Base-by-base conservation (phyloP, 805 yeast species). In the Yamadazyma olivae region DNA sequence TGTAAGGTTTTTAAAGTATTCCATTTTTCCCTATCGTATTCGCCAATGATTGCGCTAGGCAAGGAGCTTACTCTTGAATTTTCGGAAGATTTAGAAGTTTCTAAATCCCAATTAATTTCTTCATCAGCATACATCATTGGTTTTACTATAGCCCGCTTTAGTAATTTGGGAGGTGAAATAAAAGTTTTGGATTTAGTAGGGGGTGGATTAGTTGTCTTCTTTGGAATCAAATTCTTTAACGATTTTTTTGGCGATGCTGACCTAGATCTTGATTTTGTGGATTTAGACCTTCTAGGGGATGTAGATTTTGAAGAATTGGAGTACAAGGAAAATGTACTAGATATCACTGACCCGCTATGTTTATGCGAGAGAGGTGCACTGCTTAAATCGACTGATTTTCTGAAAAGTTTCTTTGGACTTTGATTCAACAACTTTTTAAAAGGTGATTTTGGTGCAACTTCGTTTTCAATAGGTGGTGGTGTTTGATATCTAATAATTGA, bases 11-110 rank as follows among this genome's bases (percentile, higher is more conserved):
- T 68, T 42, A 79, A 61, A 0, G 77, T 73, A 38, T 72, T 61
- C 84, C 84, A 79, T 51, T 79, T 79, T 51, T 79, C 86, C 47
- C 73, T 61, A 48, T 79, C 86, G 49, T 79, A 79, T 48, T 77
- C 77, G 0, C 85, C 84, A 37, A 79, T 70, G 3, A 76, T 79
- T 9, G 70, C 77, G 27, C 79, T 67, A 1, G 85, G 84, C 25
- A 68, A 41, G 49, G 71, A 57, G 57, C 75, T 50, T 27, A 58
- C 65, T 10, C 69, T 56, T 3, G 75, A 70, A 25, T 39, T 37
- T 36, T 57, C 62, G 13, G 71, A 64, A 12, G 54, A 57, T 1
- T 61, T 64, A 10, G 51, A 53, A 6, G 59, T 46, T 19, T 58
- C 58, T 12, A 51, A 19, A 37, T 66, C 72, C 60, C 62, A 57